Evolutionary conservation across 495 filamentous ascomycete species (phyloP), one percentile per base, ranked within the genome.

Genomic region (Podospora appendiculata): DNA sequence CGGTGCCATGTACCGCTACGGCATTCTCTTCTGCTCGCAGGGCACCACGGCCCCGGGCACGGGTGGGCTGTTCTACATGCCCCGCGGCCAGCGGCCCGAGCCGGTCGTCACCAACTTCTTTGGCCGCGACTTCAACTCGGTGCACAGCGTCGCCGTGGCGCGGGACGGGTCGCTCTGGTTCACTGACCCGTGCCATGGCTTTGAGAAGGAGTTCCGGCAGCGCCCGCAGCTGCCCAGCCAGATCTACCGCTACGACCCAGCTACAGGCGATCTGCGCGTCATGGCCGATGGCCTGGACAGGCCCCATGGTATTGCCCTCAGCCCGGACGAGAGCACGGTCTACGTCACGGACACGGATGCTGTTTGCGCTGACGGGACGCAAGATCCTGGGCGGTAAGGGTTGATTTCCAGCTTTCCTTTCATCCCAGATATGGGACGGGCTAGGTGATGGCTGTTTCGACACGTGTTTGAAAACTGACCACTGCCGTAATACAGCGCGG

Each of bases 61-160:
- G 1, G 75, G 76, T 8, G 81, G 80, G 1, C 61, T 85, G 13
- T 79, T 70, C 50, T 61, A 70, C 42, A 77, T 80, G 71, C 69
- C 70, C 0, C 58, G 12, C 34, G 72, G 55, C 39, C 68, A 54
- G 17, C 59, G 54, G 4, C 69, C 73, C 0, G 47, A 53, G n/a
- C 56, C 72, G 1, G 16, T 78, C 8, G 59, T 76, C 10, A 73
- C 59, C 0, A 64, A 68, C 42, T 78, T 69, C 53, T 64, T 68
- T 34, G 66, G 70, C 11, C 66, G 60, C 12, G 63, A 65, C 0
- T 77, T 80, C 53, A 77, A 77, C 55, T 74, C 75, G 8, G 61
- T 73, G 35, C 75, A 75, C 49, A 62, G 66, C 41, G 74, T 77
- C 2, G 61, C 68, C 0, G 58, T 68, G 32, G 58, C 58, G 18